Evolutionary conservation across 176 grass and related monocot species (phyloP), one percentile per base, ranked within the genome.

Genomic region (Ensete ventricosum): DNA sequence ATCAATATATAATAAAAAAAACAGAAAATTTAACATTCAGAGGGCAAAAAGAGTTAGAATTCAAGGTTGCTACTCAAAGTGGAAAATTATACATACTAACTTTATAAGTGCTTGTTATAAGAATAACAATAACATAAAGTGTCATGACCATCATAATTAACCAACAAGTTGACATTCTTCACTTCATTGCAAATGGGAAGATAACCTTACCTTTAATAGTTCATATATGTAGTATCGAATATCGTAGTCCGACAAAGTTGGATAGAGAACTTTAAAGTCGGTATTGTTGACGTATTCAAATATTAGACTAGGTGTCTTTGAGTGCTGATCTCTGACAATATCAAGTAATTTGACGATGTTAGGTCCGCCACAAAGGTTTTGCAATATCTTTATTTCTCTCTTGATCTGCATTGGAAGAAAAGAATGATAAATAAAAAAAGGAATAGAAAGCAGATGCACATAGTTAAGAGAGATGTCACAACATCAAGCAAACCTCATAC

Each of bases 311-410:
- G 88, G 93, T 0, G 88, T 93, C 87, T 97, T 97, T 50, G 93
- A 97, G 75, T 89, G 87, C 69, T 88, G 81, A 77, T 97, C 93
- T 90, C 90, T 79, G 81, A 97, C 93, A 84, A 93, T 85, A 84
- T 97, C 88, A 9, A 97, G 85, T 43, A 97, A 82, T 72, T 93
- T 97, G 54, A 97, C 55, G 77, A 97, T 93, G 80, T 93, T 97
- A 0, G 83, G 79, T 55, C 90, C 90, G 10, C 94, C 94, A 85
- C 89, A 91, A 81, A 97, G 88, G 82, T 97, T 97, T 55, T 97
- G 90, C 77, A 93, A 86, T 88, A 97, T 93, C 82, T 90, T 97
- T 81, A 97, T 83, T 90, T 97, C 90, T 78, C 94, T 91, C 87
- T 93, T 97, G 82, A 97, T 93, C 90, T 97, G 83, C 67, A 70